phyloP scores from a whole-genome alignment of 768 basidiomycete species.

The Megacollybia marginata region DNA sequence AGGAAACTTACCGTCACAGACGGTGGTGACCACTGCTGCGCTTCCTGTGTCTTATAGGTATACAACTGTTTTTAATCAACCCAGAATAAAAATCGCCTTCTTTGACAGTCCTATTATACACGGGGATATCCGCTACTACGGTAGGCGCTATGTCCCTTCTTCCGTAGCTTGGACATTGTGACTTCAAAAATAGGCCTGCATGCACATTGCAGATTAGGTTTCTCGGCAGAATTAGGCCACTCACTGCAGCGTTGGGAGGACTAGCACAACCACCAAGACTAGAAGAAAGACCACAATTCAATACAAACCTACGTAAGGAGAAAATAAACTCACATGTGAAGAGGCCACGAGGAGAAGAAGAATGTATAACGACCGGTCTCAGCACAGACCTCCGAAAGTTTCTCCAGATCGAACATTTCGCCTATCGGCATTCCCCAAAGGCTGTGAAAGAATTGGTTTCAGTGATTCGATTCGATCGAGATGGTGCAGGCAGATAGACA shows the following conservation, averaged over 20 bases:
- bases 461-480: too few relatives aligned
- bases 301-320: neutral
- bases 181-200: too few relatives aligned
- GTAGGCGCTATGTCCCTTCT: too few relatives aligned
- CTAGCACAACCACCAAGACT: constrained; percentile 65
- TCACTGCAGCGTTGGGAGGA: constrained; percentile 63
- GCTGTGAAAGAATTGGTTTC: constrained; percentile 19
- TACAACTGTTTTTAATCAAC: too few relatives aligned
- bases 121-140: too few relatives aligned
- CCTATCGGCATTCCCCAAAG: constrained; percentile 74
- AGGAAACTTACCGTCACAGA: constrained; percentile 1
- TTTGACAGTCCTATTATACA: too few relatives aligned
- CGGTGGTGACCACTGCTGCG: neutral
- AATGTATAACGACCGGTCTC: constrained; percentile 60
- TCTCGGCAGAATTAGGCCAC: neutral
- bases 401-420: constrained; percentile 68
- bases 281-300: constrained; percentile 2
- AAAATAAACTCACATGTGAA: constrained; percentile 50
- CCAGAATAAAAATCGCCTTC: too few relatives aligned
- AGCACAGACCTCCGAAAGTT: constrained; percentile 47
- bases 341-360: constrained; percentile 72
- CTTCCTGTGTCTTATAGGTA: too few relatives aligned
- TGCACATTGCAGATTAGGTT: neutral
- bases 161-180: too few relatives aligned
- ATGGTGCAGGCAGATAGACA: neutral